These are phyloP conservation scores for Candida fluviatilis DNA, from an alignment of 805 yeast genomes.

Conservation along the genomic window DNA sequence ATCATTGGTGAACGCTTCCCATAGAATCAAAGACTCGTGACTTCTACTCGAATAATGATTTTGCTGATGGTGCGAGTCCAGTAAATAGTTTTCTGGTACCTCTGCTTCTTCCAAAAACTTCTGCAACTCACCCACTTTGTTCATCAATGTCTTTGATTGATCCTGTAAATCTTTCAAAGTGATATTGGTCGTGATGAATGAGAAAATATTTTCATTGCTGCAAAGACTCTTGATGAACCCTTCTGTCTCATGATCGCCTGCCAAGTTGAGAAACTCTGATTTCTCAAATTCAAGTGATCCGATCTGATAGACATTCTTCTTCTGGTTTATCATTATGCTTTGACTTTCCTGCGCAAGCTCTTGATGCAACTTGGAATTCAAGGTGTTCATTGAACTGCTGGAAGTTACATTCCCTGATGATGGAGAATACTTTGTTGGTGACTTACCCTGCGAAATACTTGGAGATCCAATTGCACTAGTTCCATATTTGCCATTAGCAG, in stretches of 20 bases:
- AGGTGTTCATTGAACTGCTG: constrained; percentile 1
- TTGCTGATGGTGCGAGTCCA: constrained; percentile 3
- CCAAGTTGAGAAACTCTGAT: constrained; percentile 41
- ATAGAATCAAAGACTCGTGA: constrained; percentile 15
- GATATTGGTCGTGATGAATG: constrained; percentile 40
- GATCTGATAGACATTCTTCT: constrained; percentile 35
- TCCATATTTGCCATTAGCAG: constrained; percentile 1
- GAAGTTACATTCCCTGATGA: constrained; percentile 1
- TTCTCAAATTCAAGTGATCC: constrained; percentile 50
- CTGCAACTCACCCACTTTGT: constrained; percentile 27
- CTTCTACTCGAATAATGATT: neutral
- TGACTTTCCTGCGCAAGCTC: constrained; percentile 8
- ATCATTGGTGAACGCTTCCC: constrained; percentile 34
- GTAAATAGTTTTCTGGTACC: constrained; percentile 24
- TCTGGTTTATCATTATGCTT: constrained; percentile 20
- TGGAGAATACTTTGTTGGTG: neutral
- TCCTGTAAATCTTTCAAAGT: constrained; percentile 41
- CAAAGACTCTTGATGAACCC: constrained; percentile 47
- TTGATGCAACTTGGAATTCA: neutral
- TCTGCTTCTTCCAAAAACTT: constrained; percentile 28
- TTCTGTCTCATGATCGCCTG: constrained; percentile 47
- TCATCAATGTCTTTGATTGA: constrained; percentile 30
- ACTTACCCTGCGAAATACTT: too few species aligned
- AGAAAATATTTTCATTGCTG: constrained; percentile 28
- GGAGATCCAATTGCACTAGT: too few species aligned